A percentile compares a stretch with the other conserved stretches of the same genome.
Conservation (phyloP, 306 rosid species). For the Pyrus bretschneideri region DNA sequence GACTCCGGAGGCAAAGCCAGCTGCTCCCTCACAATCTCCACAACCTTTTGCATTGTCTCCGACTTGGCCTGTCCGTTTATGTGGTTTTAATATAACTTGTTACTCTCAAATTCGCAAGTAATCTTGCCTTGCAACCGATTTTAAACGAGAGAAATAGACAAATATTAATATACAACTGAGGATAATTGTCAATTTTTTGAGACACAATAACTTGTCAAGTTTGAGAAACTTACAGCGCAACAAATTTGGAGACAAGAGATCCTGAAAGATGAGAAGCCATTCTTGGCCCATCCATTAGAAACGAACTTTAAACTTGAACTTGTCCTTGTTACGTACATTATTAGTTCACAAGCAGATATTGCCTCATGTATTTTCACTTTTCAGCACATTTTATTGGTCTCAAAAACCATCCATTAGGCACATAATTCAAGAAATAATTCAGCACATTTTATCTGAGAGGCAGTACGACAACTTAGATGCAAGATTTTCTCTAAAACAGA, state of each 20-base stretch:
- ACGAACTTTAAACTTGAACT: slow-evolving; percentile 20
- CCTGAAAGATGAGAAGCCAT: slow-evolving; percentile 37
- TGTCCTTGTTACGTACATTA: slow-evolving; percentile 28
- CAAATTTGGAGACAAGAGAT: slow-evolving; percentile 40
- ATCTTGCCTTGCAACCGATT: too few relatives aligned
- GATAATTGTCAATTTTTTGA: too few relatives aligned
- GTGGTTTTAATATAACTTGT: neutral
- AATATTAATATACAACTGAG: neutral
- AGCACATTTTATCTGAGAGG: too few relatives aligned
- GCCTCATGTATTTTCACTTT: neutral
- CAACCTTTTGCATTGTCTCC: slow-evolving; percentile 36
- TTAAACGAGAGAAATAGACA: too few relatives aligned
- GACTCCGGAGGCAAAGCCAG: slow-evolving; percentile 34
- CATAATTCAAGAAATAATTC: neutral
- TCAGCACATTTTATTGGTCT: neutral
- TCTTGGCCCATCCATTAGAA: slow-evolving; percentile 30
- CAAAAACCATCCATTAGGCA: neutral
- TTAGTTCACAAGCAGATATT: neutral
- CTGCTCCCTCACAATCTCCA: slow-evolving; percentile 39
- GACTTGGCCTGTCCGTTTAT: slow-evolving; percentile 27
- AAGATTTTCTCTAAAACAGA: too few relatives aligned
- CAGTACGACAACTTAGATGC: too few relatives aligned
- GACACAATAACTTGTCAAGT: neutral
- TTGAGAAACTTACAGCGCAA: slow-evolving; percentile 34
- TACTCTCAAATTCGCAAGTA: neutral